Conservation (phyloP, 768 basidiomycete species). For the Panaeolus cyanescens region DNA sequence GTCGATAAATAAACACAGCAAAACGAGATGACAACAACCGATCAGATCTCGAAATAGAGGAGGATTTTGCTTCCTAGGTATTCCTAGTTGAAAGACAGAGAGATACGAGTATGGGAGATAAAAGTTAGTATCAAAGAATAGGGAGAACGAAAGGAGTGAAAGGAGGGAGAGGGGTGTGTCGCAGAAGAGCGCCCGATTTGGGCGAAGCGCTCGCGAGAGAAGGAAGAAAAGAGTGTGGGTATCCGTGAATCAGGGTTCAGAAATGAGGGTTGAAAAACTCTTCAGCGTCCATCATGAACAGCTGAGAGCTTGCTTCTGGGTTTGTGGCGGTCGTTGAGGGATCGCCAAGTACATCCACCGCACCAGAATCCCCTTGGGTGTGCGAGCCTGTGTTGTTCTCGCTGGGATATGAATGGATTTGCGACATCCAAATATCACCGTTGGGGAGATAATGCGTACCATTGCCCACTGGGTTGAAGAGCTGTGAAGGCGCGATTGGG, state of each 20-base stretch:
- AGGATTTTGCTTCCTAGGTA: not conserved
- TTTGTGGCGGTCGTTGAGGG: constrained; percentile 9
- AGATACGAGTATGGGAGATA: not conserved
- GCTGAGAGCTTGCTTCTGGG: constrained; percentile 20
- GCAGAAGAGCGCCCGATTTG: not conserved
- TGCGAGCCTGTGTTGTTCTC: constrained; percentile 1
- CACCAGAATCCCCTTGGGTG: not conserved
- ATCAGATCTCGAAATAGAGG: not conserved
- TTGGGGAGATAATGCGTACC: not conserved
- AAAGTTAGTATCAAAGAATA: constrained; percentile 1
- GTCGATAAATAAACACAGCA: not conserved
- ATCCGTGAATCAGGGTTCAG: constrained; percentile 5
- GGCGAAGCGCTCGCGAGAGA: not conserved
- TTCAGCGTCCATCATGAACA: constrained; percentile 28
- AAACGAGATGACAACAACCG: constrained; percentile 1
- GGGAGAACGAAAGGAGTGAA: constrained; percentile 1
- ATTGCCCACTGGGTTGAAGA: constrained; percentile 2
- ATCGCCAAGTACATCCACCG: constrained; percentile 5
- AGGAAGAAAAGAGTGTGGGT: constrained; percentile 1
- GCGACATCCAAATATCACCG: constrained; percentile 1
- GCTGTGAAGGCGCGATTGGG: constrained; percentile 13
- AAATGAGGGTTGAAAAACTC: constrained; percentile 23
- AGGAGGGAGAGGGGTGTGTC: not conserved
- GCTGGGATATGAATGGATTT: constrained; percentile 3
- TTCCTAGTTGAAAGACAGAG: not conserved